Base-by-base conservation (phyloP, 352 stramenopile species). In the Lagenidium sp. region DNA sequence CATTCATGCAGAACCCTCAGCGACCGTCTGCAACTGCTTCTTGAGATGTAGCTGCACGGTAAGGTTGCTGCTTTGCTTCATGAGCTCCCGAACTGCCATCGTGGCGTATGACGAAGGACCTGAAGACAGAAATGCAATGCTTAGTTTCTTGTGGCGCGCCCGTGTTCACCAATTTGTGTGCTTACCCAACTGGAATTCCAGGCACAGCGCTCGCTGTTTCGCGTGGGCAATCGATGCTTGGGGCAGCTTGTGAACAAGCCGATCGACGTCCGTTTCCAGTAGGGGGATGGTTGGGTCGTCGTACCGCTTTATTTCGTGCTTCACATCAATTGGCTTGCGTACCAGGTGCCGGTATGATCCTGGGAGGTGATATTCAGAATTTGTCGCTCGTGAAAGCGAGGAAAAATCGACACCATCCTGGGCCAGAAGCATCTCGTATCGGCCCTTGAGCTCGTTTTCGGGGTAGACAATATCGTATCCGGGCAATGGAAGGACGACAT, bases 401-500 rank as follows among this genome's bases (percentile, higher is more conserved):
- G 65, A 54, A 44, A 94, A 90, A 41, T 91, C 68, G 13, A 92
- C 76, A 12, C 55, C 57, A 41, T 91, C 79, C 3, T 49, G 50
- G 16, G 50, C 50, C 34, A 88, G 44, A 21, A 90, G 68, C 37
- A 81, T 62, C 3, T 87, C 60, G 38, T 88, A 92, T 0, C 63
- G 62, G 23, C 64, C 36, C 23, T 89, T 82, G 22, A 95, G 63
- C 0, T 53, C 57, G 43, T 97, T 97, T 42, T 75, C 63, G 7
- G 94, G 93, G 39, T 94, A 92, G 26, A 50, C 51, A 41, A 97
- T 83, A 53, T 86, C 92, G 50, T 91, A 95, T 12, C 95, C 95
- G 6, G 95, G 87, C 13, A 99, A 69, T 19, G 95, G 95, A n/a
- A 98, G 63, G 24, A 99, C 93, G 32, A 99, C 82, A 55, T 99